Evolutionary conservation across 1,284 basidiomycete species (phyloP).

Genomic region (Naganishia sp.): DNA sequence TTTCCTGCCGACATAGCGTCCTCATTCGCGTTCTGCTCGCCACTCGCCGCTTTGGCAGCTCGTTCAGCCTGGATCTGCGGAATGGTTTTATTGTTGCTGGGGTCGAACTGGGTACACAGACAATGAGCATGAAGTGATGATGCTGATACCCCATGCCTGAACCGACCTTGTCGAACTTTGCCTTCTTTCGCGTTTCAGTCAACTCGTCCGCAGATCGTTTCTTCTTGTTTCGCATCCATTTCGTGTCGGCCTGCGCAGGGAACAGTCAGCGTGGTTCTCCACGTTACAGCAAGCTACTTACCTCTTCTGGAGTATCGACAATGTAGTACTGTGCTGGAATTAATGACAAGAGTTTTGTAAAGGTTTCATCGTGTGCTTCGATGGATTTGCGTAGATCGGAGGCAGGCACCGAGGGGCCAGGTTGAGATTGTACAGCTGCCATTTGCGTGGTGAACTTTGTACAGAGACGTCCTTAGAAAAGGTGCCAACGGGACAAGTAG

Average conservation of each 20-base stretch:
- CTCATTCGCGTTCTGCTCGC: conserved; percentile 41
- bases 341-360: conserved; percentile 74
- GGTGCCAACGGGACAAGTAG: background rate
- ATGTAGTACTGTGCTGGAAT: conserved; percentile 89
- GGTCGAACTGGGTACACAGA: conserved; percentile 68
- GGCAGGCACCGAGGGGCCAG: background rate
- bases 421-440: conserved; percentile 19
- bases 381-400: conserved; percentile 66
- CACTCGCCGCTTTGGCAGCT: conserved; percentile 43
- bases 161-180: conserved; percentile 76
- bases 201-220: conserved; percentile 77
- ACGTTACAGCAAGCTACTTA: conserved; percentile 31
- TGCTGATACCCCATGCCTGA: background rate
- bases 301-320: conserved; percentile 67
- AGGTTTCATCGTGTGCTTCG: conserved; percentile 76
- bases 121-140: background rate
- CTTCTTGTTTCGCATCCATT: conserved; percentile 87
- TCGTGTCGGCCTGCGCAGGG: conserved; percentile 59
- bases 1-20: conserved; percentile 36
- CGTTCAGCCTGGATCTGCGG: conserved; percentile 60
- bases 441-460: background rate
- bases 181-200: conserved; percentile 82
- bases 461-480: no score
- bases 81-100: conserved; percentile 79
- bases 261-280: conserved; percentile 5